phyloP scores from a whole-genome alignment of 2,329 filamentous ascomycete genomes.

The Cercospora janseana region DNA sequence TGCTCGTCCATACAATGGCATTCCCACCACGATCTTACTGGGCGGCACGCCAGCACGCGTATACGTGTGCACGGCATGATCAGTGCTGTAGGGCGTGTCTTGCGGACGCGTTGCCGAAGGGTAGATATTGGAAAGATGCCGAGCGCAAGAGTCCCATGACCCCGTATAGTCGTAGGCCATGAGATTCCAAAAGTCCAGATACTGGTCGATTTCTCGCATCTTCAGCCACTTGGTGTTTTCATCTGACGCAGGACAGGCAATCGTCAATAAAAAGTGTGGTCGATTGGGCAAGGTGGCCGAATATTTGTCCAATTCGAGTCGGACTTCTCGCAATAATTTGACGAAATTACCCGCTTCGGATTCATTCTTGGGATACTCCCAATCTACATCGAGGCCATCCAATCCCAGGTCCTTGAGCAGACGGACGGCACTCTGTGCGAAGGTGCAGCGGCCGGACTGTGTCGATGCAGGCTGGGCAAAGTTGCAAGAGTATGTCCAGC shows the following conservation, averaged over 20 bases:
- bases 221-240: slow-evolving; percentile 45
- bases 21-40: slow-evolving; percentile 79
- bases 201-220: slow-evolving; percentile 42
- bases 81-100: slow-evolving; percentile 75
- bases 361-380: slow-evolving; percentile 48
- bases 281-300: slow-evolving; percentile 35
- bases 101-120: slow-evolving; percentile 56
- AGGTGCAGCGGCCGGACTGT: slow-evolving; percentile 58
- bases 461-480: slow-evolving; percentile 69
- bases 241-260: slow-evolving; percentile 47
- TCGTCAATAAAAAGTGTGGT: slow-evolving; percentile 46
- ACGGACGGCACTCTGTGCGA: slow-evolving; percentile 69
- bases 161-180: slow-evolving; percentile 64
- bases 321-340: slow-evolving; percentile 41
- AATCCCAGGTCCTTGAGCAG: slow-evolving; percentile 80
- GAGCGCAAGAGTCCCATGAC: slow-evolving; percentile 69
- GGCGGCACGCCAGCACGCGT: slow-evolving; percentile 57
- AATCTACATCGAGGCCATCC: slow-evolving; percentile 50
- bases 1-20: slow-evolving; percentile 87
- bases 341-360: slow-evolving; percentile 44
- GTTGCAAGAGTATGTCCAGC: slow-evolving; percentile 76
- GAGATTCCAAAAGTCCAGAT: slow-evolving; percentile 51
- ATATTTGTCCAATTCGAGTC: slow-evolving; percentile 44
- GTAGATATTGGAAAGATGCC: slow-evolving; percentile 79
- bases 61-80: slow-evolving; percentile 70